phyloP scores from a whole-genome alignment of 106 monocot genomes.

The Narthecium ossifragum region DNA sequence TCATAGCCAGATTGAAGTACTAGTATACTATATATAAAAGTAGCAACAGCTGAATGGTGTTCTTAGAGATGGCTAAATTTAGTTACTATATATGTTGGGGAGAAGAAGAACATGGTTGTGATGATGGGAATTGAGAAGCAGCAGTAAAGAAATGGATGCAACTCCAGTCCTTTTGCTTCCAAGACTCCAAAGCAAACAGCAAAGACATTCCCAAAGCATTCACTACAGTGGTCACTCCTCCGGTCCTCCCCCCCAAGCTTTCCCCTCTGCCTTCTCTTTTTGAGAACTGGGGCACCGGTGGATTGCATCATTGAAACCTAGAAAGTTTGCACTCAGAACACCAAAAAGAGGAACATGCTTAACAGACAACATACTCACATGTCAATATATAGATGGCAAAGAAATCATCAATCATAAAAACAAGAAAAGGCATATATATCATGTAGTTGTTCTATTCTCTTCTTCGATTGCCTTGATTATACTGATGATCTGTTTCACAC shows the following conservation, averaged over 20 bases:
- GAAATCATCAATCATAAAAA: not conserved
- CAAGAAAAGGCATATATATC: not conserved
- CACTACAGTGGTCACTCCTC: too few relatives aligned
- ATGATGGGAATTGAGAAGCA: too few relatives aligned
- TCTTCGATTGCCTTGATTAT: not conserved
- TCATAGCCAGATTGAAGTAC: too few relatives aligned
- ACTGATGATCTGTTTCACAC: not conserved
- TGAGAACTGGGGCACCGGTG: not conserved
- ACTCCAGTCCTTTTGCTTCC: not conserved
- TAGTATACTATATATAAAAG: too few relatives aligned
- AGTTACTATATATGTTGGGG: too few relatives aligned
- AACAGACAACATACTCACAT: not conserved
- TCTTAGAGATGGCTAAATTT: too few relatives aligned
- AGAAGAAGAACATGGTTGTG: too few relatives aligned
- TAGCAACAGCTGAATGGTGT: too few relatives aligned
- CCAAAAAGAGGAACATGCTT: not conserved
- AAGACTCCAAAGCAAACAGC: too few relatives aligned
- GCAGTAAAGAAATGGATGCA: too few relatives aligned
- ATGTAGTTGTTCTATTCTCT: not conserved
- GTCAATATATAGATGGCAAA: not conserved
- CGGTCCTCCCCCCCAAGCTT: not conserved
- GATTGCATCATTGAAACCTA: slow-evolving; percentile 1
- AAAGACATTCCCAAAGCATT: too few relatives aligned
- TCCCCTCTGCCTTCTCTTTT: not conserved
- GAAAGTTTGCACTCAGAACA: not conserved